These are phyloP conservation scores for Leptomonas seymouri DNA, from an alignment of 208 protist genomes.

Conservation along the genomic window DNA sequence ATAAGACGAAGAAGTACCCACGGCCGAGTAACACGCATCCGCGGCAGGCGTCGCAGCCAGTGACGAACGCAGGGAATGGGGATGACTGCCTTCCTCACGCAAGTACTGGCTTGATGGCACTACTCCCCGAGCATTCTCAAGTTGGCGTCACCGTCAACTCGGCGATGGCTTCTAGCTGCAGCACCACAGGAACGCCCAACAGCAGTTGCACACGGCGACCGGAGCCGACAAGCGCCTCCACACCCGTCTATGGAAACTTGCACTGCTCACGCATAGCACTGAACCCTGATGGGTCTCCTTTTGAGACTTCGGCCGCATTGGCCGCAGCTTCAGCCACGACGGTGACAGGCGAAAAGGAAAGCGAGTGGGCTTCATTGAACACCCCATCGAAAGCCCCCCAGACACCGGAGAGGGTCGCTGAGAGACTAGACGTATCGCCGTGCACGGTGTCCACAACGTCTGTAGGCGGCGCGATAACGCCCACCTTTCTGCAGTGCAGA, in stretches of 20 bases:
- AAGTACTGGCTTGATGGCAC: background rate
- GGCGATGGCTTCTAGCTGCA: background rate
- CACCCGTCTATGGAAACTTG: background rate
- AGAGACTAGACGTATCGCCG: slow-evolving; percentile 4
- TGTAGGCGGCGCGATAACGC: background rate
- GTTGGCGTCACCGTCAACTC: background rate
- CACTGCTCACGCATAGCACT: background rate
- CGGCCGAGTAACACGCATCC: background rate
- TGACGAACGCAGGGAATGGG: background rate
- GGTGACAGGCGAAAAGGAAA: background rate
- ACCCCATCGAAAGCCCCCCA: background rate
- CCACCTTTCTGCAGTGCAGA: background rate
- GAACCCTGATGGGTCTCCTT: background rate
- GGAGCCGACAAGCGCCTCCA: background rate
- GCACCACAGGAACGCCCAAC: background rate
- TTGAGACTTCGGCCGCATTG: background rate
- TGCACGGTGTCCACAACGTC: slow-evolving; percentile 9
- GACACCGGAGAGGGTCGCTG: background rate
- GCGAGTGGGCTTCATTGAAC: background rate
- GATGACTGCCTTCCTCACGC: background rate
- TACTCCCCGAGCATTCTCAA: background rate
- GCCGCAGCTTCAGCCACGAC: background rate
- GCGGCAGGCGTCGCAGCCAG: background rate
- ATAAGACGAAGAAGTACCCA: slow-evolving; percentile 17
- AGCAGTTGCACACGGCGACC: slow-evolving; percentile 1